Evolutionary conservation across 2,329 filamentous ascomycete species (phyloP), one percentile per base, ranked within the genome.

Genomic region (Cryphonectria carpinicola): DNA sequence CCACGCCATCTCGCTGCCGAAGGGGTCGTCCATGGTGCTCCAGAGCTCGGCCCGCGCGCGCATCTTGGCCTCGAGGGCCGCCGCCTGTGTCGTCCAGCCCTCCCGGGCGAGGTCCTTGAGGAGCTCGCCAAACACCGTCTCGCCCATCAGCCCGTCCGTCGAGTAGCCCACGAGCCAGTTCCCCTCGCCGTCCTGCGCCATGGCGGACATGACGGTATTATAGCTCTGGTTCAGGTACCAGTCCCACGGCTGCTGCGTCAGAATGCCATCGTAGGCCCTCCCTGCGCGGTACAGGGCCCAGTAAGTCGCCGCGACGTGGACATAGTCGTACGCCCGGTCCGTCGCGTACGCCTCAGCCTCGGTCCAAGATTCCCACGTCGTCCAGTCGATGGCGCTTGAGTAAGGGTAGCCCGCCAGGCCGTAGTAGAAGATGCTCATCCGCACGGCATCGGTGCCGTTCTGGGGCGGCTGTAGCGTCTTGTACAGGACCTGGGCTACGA

Each of bases 1-100:
- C 88, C 88, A 90, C 0, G 87, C 84, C 86, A 88, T 87, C 76
- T 90, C 88, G 66, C 86, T 88, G 0, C 87, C 88, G 71, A 84
- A 90, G 0, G 88, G 88, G 6, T 86, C 84, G 10, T 81, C 80
- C 66, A 85, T 78, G 0, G 78, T 79, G n/a, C 85, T 77, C 88
- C 88, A 90, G 0, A 78, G 74, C 3, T 80, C 72, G 1, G 87
- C 85, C 0, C 88, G 82, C 4, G 76, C 77, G 19, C 80, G 81
- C 87, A 90, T 89, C 0, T 79, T 77, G 0, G 76, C 74, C 62
- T 84, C 82, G 3, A 89, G 73, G 0, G 77, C 77, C 2, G 75
- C 75, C 0, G 82, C 84, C 67, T 86, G 77, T 0, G 76, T 72
- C 0, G 76, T 80, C 71, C 82, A 78, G 0, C 81, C 80, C 75